These are phyloP conservation scores for Tarenaya hassleriana DNA, from an alignment of 345 rosid species.

Conservation along the genomic window DNA sequence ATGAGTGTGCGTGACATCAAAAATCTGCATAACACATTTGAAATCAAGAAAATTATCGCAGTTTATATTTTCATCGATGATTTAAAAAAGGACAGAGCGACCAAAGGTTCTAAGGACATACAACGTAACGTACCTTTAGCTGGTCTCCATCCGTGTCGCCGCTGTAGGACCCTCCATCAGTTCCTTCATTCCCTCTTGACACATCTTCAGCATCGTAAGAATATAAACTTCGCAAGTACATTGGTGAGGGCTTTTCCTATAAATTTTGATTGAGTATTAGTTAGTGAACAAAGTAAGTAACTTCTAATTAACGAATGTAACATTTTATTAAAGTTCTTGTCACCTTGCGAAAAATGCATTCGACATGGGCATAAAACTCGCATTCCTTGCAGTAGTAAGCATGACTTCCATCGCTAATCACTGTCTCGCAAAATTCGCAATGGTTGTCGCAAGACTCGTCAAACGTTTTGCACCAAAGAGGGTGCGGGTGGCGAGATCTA, in stretches of 20 bases:
- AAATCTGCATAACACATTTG: not conserved
- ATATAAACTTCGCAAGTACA: conserved; percentile 20
- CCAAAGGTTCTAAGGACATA: too few relatives aligned
- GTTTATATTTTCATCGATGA: too few relatives aligned
- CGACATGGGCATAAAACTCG: conserved; percentile 23
- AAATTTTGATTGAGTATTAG: too few relatives aligned
- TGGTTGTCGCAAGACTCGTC: conserved; percentile 21
- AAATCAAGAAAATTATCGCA: not conserved
- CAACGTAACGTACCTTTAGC: too few relatives aligned
- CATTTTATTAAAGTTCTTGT: too few relatives aligned
- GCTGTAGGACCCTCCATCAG: too few relatives aligned
- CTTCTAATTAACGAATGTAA: too few relatives aligned
- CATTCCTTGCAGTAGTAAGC: conserved; percentile 21
- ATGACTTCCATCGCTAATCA: conserved; percentile 1
- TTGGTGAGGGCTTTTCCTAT: not conserved
- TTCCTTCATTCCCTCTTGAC: not conserved
- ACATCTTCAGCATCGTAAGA: conserved; percentile 4
- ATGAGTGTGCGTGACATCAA: conserved; percentile 6
- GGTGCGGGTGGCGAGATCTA: conserved; percentile 14
- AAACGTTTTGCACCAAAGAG: not conserved
- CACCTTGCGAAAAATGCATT: conserved; percentile 25
- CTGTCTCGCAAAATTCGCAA: conserved; percentile 17
- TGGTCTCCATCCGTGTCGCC: too few relatives aligned
- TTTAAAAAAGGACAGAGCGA: too few relatives aligned
- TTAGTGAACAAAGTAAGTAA: too few relatives aligned